These are phyloP conservation scores for Phytopythium sindhum DNA, from an alignment of 352 stramenopile genomes.

Conservation along the genomic window DNA sequence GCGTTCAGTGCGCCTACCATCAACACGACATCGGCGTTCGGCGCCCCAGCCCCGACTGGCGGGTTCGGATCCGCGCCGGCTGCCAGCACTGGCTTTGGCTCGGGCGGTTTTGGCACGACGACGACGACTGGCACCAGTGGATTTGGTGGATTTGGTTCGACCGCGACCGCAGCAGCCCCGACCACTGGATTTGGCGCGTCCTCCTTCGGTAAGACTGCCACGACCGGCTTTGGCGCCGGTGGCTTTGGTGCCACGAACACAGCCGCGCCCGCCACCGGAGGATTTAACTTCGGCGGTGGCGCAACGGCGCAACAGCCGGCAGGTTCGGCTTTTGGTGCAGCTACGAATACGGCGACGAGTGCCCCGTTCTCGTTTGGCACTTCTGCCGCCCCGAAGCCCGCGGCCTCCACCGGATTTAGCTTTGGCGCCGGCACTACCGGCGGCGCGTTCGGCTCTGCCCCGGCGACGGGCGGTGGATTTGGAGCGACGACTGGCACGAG, in stretches of 20 bases:
- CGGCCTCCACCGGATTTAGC: not conserved
- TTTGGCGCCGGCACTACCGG: conserved; percentile 16
- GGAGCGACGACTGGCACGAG: conserved; percentile 21
- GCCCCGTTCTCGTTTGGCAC: not conserved
- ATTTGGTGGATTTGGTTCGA: conserved; percentile 46
- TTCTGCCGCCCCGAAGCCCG: not conserved
- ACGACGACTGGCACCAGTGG: conserved; percentile 12
- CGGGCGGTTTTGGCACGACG: conserved; percentile 24
- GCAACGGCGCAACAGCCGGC: conserved; percentile 3
- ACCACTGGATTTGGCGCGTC: conserved; percentile 5
- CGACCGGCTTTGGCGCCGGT: conserved; percentile 2
- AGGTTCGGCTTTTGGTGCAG: not conserved
- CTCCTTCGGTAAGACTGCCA: conserved; percentile 5
- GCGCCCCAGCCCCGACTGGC: conserved; percentile 31
- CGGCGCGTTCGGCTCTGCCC: conserved; percentile 11
- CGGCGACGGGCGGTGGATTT: conserved; percentile 27
- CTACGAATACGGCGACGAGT: not conserved
- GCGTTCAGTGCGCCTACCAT: conserved; percentile 13
- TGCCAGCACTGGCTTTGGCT: conserved; percentile 35
- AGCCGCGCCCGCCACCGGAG: conserved; percentile 6
- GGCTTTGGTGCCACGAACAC: conserved; percentile 10
- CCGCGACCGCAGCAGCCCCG: conserved; percentile 1
- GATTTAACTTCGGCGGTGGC: conserved; percentile 8
- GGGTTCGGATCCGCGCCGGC: conserved; percentile 38
- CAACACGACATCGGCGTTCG: conserved; percentile 21